phyloP scores from a whole-genome alignment of 768 basidiomycete genomes.

The Leccinum truebloodii region DNA sequence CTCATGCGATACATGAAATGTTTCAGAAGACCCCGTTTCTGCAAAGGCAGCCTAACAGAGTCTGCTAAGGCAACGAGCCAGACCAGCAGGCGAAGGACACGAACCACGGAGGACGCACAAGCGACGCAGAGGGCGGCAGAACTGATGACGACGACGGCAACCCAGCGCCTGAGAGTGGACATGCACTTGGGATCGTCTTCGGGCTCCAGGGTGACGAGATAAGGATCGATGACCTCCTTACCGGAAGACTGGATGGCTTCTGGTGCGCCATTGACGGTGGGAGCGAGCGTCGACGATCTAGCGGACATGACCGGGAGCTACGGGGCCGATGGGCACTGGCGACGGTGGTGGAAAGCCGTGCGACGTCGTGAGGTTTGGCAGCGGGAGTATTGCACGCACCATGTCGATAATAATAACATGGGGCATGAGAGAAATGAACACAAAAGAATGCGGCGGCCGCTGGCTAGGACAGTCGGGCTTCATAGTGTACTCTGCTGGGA shows the following conservation, averaged over 20 bases:
- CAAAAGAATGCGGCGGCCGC: neutral
- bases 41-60: slow-evolving; percentile 55
- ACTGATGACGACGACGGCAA: slow-evolving; percentile 47
- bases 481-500: neutral
- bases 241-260: slow-evolving; percentile 3
- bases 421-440: neutral
- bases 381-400: neutral
- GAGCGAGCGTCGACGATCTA: slow-evolving; percentile 7
- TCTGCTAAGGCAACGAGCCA: neutral
- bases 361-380: neutral
- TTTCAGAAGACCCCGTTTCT: slow-evolving; percentile 53
- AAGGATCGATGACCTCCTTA: slow-evolving; percentile 12
- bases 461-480: neutral
- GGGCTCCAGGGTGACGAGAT: slow-evolving; percentile 40
- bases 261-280: slow-evolving; percentile 8
- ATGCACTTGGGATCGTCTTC: slow-evolving; percentile 45
- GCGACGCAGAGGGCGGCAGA: slow-evolving; percentile 51
- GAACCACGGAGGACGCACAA: slow-evolving; percentile 56
- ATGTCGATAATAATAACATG: slow-evolving; percentile 9
- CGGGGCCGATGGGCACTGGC: neutral
- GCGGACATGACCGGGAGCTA: slow-evolving; percentile 6
- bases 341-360: neutral
- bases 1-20: slow-evolving; percentile 54
- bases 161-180: slow-evolving; percentile 46
- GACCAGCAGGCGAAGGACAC: slow-evolving; percentile 21